A percentile compares a stretch with the other conserved stretches of the same genome.
Evolutionary conservation across 1,284 basidiomycete species (phyloP).

Genomic region (Moesziomyces sp.): DNA sequence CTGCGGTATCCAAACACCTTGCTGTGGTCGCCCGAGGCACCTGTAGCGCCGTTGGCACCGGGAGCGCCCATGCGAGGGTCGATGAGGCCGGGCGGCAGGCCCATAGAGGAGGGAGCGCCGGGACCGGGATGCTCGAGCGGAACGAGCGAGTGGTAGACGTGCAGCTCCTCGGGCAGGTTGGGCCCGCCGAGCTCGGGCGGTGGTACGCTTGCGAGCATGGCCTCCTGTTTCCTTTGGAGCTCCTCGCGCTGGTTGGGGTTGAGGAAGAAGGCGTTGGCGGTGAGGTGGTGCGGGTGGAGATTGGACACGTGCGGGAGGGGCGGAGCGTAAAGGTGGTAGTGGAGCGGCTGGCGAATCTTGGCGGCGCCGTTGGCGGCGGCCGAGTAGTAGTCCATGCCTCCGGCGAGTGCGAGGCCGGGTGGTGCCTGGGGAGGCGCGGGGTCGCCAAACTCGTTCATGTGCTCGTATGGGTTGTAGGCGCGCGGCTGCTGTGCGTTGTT

Average conservation of each 20-base stretch:
- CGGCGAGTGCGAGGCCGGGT: conserved; percentile 39
- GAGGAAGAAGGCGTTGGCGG: conserved; percentile 73
- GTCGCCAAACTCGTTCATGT: conserved; percentile 60
- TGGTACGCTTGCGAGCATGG: conserved; percentile 71
- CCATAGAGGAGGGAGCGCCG: conserved; percentile 32
- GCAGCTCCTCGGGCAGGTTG: conserved; percentile 84
- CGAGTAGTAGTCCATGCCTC: conserved; percentile 47
- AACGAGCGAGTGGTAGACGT: conserved; percentile 88
- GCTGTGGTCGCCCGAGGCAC: conserved; percentile 60
- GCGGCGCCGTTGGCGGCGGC: conserved; percentile 32
- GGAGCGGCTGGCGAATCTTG: conserved; percentile 71
- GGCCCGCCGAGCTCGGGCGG: conserved; percentile 69
- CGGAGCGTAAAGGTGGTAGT: conserved; percentile 89
- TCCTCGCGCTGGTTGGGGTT: conserved; percentile 81
- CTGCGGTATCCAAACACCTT: conserved; percentile 74
- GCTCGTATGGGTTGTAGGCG: conserved; percentile 57
- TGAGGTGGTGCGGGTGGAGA: conserved; percentile 70
- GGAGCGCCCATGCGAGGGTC: conserved; percentile 57
- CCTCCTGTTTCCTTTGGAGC: conserved; percentile 83
- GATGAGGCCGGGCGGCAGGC: conserved; percentile 44
- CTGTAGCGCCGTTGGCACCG: conserved; percentile 48
- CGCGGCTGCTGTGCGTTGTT: conserved; percentile 13
- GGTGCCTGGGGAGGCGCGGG: conserved; percentile 34
- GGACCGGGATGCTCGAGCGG: conserved; percentile 74
- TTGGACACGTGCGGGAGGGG: conserved; percentile 72